Conservation (phyloP, 225 moss, liverwort and hornwort genomes). For the Sphagnum contortum region DNA sequence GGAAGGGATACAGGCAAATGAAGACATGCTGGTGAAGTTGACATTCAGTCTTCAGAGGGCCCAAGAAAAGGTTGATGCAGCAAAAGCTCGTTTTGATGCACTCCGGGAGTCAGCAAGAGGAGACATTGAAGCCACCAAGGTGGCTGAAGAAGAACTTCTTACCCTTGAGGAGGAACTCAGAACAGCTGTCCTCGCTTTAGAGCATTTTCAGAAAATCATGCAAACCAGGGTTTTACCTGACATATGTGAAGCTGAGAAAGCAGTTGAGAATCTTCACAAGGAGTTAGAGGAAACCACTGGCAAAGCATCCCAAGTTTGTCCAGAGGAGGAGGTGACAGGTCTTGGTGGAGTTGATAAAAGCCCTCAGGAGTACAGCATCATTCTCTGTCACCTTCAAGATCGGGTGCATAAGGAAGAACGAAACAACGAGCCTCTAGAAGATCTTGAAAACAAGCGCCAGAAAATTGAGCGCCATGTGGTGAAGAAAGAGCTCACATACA, state of each 20-base stretch:
- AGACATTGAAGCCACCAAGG: slow-evolving; percentile 24
- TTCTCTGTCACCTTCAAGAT: slow-evolving; percentile 22
- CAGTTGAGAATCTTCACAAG: slow-evolving; percentile 8
- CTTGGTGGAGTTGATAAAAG: slow-evolving; percentile 27
- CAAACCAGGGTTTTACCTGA: slow-evolving; percentile 19
- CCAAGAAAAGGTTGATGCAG: slow-evolving; percentile 21
- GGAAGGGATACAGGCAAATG: slow-evolving; percentile 32
- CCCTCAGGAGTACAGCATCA: slow-evolving; percentile 30
- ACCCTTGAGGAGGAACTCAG: slow-evolving; percentile 29
- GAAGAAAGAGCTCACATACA: slow-evolving; percentile 34
- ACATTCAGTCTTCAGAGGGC: slow-evolving; percentile 38
- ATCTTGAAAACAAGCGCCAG: slow-evolving; percentile 40
- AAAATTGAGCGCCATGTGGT: slow-evolving; percentile 31
- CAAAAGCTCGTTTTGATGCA: slow-evolving; percentile 25
- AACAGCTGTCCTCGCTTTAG: slow-evolving; percentile 1
- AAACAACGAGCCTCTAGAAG: slow-evolving; percentile 55
- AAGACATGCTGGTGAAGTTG: slow-evolving; percentile 46
- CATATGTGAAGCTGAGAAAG: slow-evolving; percentile 16
- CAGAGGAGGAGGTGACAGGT: slow-evolving; percentile 38
- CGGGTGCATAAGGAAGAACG: slow-evolving; percentile 46
- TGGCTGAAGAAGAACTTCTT: slow-evolving; percentile 37
- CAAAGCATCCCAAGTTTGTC: slow-evolving; percentile 56
- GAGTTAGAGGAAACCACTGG: slow-evolving; percentile 28
- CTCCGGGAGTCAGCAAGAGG: slow-evolving; percentile 38
- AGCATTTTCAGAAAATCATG: slow-evolving; percentile 24